Evolutionary conservation across 805 yeast genomes (phyloP).

Genomic region (Candida wancherniae): DNA sequence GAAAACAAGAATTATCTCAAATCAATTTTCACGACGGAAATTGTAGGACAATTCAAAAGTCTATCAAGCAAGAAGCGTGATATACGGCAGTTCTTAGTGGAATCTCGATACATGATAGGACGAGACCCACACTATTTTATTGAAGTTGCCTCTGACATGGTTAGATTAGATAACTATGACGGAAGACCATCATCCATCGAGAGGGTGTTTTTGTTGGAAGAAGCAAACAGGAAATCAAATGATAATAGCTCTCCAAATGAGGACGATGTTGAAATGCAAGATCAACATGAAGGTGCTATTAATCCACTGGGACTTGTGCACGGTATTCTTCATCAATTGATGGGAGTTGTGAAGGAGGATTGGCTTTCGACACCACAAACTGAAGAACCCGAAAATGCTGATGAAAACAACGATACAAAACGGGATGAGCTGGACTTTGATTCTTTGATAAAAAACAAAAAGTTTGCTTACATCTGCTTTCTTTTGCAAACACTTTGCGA

Average conservation of each 20-base stretch:
- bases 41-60: conserved; percentile 30
- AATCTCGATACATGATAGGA: conserved; percentile 43
- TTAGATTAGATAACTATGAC: conserved; percentile 43
- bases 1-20: conserved; percentile 54
- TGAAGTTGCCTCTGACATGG: conserved; percentile 38
- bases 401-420: conserved; percentile 2
- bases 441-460: conserved; percentile 41
- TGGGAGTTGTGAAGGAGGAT: conserved; percentile 40
- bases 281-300: conserved; percentile 14
- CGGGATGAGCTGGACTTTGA: conserved; percentile 12
- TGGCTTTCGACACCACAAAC: conserved; percentile 27
- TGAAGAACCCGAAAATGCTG: conserved; percentile 3
- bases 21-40: conserved; percentile 46
- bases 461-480: conserved; percentile 64
- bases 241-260: neutral
- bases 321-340: conserved; percentile 58
- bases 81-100: conserved; percentile 44
- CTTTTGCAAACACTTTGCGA: conserved; percentile 66
- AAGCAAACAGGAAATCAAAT: conserved; percentile 5
- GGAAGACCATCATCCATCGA: conserved; percentile 23
- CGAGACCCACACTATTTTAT: conserved; percentile 48
- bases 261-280: conserved; percentile 29
- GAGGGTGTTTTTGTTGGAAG: conserved; percentile 18
- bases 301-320: conserved; percentile 57
- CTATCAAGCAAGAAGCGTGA: conserved; percentile 6